Evolutionary conservation across 73 alveolate species (phyloP).

Genomic region (Uronychia setigera): DNA sequence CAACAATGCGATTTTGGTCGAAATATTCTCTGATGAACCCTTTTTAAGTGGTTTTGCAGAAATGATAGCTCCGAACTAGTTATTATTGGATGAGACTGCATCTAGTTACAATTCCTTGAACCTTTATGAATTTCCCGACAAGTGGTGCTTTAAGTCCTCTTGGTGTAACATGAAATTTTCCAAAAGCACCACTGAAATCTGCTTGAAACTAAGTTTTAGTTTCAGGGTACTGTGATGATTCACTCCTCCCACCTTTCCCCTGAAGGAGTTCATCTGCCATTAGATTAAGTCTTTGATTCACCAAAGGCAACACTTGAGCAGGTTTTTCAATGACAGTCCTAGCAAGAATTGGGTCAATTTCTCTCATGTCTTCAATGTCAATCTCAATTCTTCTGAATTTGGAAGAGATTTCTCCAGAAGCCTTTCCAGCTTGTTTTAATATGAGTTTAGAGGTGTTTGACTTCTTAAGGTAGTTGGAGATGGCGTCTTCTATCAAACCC

Average conservation of each 20-base stretch:
- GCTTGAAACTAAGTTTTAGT: not conserved
- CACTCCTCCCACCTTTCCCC: not conserved
- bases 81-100: conserved; percentile 91
- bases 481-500: too few relatives aligned
- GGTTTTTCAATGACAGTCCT: not conserved
- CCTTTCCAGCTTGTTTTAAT: too few relatives aligned
- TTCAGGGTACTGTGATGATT: not conserved
- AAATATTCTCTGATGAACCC: conserved; percentile 78
- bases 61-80: conserved; percentile 85
- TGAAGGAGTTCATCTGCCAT: not conserved
- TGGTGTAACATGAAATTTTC: not conserved
- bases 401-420: too few relatives aligned
- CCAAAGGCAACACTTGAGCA: not conserved
- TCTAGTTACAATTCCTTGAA: conserved; percentile 96
- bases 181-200: not conserved
- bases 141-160: conserved; percentile 91
- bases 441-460: too few relatives aligned
- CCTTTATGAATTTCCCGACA: conserved; percentile 90
- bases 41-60: conserved; percentile 88
- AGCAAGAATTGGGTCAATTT: not conserved
- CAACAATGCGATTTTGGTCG: conserved; percentile 67
- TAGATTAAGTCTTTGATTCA: not conserved
- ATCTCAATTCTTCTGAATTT: too few relatives aligned
- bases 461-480: too few relatives aligned
- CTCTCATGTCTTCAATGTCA: not conserved